These are phyloP conservation scores for Lunularia cruciata DNA, from an alignment of 225 moss, liverwort and hornwort genomes.

Conservation along the genomic window DNA sequence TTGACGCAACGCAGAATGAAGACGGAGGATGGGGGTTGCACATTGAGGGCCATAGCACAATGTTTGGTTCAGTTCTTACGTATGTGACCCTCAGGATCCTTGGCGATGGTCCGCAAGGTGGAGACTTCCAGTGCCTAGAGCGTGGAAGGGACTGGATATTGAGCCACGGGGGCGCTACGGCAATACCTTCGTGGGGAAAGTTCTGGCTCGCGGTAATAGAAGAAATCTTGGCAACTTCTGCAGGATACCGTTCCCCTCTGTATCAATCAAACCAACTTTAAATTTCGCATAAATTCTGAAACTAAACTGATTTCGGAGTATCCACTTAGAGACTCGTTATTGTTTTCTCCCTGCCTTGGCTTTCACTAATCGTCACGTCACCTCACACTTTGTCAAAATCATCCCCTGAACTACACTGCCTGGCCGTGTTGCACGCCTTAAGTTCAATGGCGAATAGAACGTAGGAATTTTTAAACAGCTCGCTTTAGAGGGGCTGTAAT, in stretches of 20 bases:
- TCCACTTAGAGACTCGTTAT: too few species aligned
- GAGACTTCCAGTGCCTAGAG: slow-evolving; percentile 56
- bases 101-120: slow-evolving; percentile 69
- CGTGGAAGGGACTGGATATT: slow-evolving; percentile 86
- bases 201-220: slow-evolving; percentile 90
- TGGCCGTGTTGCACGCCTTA: not conserved
- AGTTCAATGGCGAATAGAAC: too few species aligned
- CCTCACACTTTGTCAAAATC: too few species aligned
- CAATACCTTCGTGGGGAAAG: slow-evolving; percentile 95
- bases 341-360: too few species aligned
- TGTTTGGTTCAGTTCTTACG: slow-evolving; percentile 86
- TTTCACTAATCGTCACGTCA: too few species aligned
- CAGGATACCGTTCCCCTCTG: too few species aligned
- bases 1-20: slow-evolving; percentile 59
- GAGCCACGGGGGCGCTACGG: slow-evolving; percentile 84
- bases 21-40: slow-evolving; percentile 99
- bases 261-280: too few species aligned
- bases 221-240: too few species aligned
- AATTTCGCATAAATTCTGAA: too few species aligned
- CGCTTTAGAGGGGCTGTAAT: too few species aligned
- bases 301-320: too few species aligned
- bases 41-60: slow-evolving; percentile 94
- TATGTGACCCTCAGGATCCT: slow-evolving; percentile 82
- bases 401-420: not conserved
- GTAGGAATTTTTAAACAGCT: too few species aligned